Base-by-base conservation (phyloP, 176 grass and related monocot species). In the Bolboschoenus planiculmis region DNA sequence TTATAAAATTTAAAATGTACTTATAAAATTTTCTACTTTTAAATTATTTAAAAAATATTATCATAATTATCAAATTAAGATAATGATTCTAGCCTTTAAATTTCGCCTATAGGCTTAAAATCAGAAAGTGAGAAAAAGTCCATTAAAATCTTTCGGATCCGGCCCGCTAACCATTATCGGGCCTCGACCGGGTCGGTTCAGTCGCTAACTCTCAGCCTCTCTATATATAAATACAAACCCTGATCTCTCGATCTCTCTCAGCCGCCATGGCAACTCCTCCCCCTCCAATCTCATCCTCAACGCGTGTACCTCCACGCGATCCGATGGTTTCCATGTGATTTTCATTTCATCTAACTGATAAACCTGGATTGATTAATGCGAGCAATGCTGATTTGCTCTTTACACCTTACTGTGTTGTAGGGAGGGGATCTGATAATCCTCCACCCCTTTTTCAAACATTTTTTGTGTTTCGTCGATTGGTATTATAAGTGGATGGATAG, bases 381-480 rank as follows among this genome's bases (percentile, higher is more conserved):
- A 91, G 78, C 55, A 89, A 81, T 77, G 73, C 72, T 81, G 74
- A 71, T 78, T 86, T 89, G 26, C 18, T 87, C 86, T 80, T 90
- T 86, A 92, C 84, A 90, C 2, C 13, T 6, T 40, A 5, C 5
- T 21, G 40, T 58, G n/a, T n/a, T n/a, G n/a, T n/a, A n/a, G n/a
- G n/a, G n/a, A n/a, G n/a, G n/a, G n/a, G n/a, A n/a, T n/a, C n/a
- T n/a, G n/a, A n/a, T n/a, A n/a, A n/a, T n/a, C n/a, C n/a, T n/a
- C n/a, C n/a, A n/a, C n/a, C n/a, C n/a, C n/a, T n/a, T n/a, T n/a
- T n/a, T n/a, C n/a, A n/a, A n/a, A n/a, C n/a, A n/a, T 2, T 42
- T 60, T 14, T 48, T 68, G 0, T 63, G 16, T 56, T 79, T 1
- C 26, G 4, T 55, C 0, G 26, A 1, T 54, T 23, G 82, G 60